Percentiles rank a stretch among this genome's conserved stretches.
These are phyloP conservation scores for Sugiyamaella grinbergsii DNA, from an alignment of 1,139 yeast genomes.

Conservation along the genomic window DNA sequence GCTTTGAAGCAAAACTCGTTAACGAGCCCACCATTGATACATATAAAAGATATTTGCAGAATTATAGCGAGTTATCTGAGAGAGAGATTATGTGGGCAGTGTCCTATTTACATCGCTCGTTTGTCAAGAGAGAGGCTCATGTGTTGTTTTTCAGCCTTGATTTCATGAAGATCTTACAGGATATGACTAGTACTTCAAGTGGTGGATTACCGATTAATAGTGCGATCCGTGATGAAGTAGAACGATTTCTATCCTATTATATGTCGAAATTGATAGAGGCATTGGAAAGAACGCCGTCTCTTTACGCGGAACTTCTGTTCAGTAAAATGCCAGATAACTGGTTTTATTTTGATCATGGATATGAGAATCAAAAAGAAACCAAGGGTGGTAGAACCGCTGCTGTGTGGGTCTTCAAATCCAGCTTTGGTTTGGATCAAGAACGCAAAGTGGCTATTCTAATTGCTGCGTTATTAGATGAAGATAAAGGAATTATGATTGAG, in stretches of 20 bases:
- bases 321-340: constrained; percentile 56
- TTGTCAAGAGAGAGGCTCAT: constrained; percentile 64
- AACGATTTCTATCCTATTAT: constrained; percentile 65
- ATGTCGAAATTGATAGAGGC: constrained; percentile 62
- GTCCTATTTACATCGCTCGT: constrained; percentile 70
- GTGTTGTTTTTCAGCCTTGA: constrained; percentile 70
- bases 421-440: constrained; percentile 33
- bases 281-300: constrained; percentile 54
- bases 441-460: constrained; percentile 48
- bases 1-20: constrained; percentile 46
- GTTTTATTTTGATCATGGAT: constrained; percentile 53
- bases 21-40: constrained; percentile 51
- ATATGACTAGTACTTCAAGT: constrained; percentile 45
- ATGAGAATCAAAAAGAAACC: constrained; percentile 48
- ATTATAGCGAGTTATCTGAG: constrained; percentile 64
- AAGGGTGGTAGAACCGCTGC: constrained; percentile 25
- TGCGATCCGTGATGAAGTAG: constrained; percentile 58
- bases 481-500: constrained; percentile 46
- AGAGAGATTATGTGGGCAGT: constrained; percentile 65
- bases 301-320: constrained; percentile 70
- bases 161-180: constrained; percentile 59
- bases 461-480: constrained; percentile 53
- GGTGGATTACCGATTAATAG: constrained; percentile 43
- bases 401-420: constrained; percentile 35
- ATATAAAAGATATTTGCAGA: constrained; percentile 53